Evolutionary conservation across 1,284 basidiomycete genomes (phyloP).

Genomic region (Ceratobasidium sp.): DNA sequence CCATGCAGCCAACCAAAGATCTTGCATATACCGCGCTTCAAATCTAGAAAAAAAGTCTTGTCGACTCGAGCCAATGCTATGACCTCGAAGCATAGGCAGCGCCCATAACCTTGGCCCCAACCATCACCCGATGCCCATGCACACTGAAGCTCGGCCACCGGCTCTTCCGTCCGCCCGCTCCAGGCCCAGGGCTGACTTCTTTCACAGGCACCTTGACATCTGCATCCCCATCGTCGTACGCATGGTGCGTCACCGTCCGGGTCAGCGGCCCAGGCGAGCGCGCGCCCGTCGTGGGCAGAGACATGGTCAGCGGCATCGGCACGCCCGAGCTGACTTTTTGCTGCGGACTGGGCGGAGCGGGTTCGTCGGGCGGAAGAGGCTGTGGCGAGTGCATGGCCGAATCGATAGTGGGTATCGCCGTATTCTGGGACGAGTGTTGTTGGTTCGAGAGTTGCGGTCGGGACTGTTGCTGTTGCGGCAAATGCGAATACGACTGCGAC

Average conservation of each 20-base stretch:
- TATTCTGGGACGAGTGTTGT: slow-evolving; percentile 4
- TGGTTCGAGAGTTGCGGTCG: background rate
- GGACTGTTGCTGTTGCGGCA: background rate
- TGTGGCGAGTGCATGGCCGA: slow-evolving; percentile 9
- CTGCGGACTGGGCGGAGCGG: slow-evolving; percentile 19
- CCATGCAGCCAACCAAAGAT: background rate
- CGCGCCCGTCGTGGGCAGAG: slow-evolving; percentile 16
- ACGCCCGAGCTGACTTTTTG: slow-evolving; percentile 37
- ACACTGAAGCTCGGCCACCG: slow-evolving; percentile 43
- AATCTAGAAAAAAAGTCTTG: background rate
- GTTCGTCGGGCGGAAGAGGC: background rate
- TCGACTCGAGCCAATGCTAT: slow-evolving; percentile 2
- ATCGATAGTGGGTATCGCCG: background rate
- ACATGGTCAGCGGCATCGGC: slow-evolving; percentile 34
- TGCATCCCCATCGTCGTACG: slow-evolving; percentile 26
- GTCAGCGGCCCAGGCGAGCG: background rate
- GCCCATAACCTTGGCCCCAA: slow-evolving; percentile 43
- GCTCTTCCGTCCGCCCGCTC: slow-evolving; percentile 16
- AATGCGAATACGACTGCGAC: slow-evolving; percentile 5
- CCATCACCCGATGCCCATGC: slow-evolving; percentile 39
- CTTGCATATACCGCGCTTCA: background rate
- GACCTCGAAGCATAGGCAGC: slow-evolving; percentile 30
- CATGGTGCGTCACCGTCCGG: slow-evolving; percentile 1
- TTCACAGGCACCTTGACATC: slow-evolving; percentile 23
- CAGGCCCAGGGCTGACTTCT: background rate